A percentile compares a stretch with the other conserved stretches of the same genome.
These are phyloP conservation scores for Colletotrichum cordylinicola DNA, from an alignment of 2,329 filamentous ascomycete genomes.

Conservation along the genomic window DNA sequence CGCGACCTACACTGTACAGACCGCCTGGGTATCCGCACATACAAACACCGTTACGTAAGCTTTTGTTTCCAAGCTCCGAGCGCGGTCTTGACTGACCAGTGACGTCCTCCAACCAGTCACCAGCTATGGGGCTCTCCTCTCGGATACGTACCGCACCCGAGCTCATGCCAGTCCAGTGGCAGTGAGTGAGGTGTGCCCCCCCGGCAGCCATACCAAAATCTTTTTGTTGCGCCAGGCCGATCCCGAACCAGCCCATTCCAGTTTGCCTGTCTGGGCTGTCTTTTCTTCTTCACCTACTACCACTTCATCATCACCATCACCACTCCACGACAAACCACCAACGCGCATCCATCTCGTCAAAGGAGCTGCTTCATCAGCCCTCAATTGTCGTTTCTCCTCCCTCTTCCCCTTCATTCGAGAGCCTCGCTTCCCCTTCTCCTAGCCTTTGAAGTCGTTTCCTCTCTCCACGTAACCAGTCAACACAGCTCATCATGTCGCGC, in stretches of 20 bases:
- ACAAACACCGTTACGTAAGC: background rate
- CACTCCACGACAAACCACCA: constrained; percentile 14
- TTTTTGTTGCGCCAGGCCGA: constrained; percentile 17
- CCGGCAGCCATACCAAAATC: constrained; percentile 16
- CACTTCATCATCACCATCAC: constrained; percentile 13
- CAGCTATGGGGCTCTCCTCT: background rate
- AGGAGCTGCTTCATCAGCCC: constrained; percentile 18
- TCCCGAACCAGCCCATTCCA: constrained; percentile 1
- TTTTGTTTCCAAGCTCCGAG: background rate
- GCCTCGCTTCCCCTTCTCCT: background rate
- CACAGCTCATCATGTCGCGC: constrained; percentile 75
- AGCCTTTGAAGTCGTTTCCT: background rate
- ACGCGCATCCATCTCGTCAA: constrained; percentile 2
- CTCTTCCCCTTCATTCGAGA: background rate
- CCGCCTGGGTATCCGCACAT: background rate
- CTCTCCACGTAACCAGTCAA: constrained; percentile 14
- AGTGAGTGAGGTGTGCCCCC: background rate
- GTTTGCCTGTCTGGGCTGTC: background rate
- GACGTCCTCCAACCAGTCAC: background rate
- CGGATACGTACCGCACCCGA: background rate
- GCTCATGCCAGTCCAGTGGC: background rate
- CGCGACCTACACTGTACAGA: background rate
- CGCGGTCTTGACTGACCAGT: background rate
- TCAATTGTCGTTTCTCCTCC: background rate
- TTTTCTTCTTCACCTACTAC: constrained; percentile 13